Conservation (phyloP, 768 basidiomycete species). For the Gelatoporia subvermispora region DNA sequence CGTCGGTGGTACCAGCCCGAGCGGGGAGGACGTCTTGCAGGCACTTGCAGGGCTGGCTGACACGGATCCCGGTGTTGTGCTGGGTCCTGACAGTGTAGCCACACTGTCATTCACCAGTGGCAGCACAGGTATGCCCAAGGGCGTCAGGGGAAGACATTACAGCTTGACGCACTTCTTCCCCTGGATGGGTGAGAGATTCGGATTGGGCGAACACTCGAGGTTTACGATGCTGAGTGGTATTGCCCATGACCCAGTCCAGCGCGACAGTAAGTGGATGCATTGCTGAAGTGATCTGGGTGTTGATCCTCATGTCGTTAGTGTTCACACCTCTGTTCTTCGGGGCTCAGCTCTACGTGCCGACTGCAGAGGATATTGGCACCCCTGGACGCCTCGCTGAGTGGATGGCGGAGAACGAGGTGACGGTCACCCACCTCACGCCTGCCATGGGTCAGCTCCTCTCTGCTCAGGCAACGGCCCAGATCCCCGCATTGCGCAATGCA, state of each 20-base stretch:
- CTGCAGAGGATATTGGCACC: conserved; percentile 93
- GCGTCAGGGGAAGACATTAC: conserved; percentile 93
- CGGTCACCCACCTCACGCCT: conserved; percentile 96
- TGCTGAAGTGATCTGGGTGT: not conserved
- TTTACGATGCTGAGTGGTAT: conserved; percentile 99
- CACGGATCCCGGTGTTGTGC: conserved; percentile 71
- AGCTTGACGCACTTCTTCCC: conserved; percentile 99
- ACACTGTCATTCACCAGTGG: conserved; percentile 97
- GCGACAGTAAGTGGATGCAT: conserved; percentile 76
- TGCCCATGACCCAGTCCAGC: conserved; percentile 97
- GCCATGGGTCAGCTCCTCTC: conserved; percentile 99
- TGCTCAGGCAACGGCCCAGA: conserved; percentile 75
- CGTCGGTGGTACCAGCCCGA: conserved; percentile 50
- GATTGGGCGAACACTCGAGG: conserved; percentile 64
- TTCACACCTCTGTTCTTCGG: conserved; percentile 98
- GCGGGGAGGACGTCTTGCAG: conserved; percentile 55
- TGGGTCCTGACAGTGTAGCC: conserved; percentile 94
- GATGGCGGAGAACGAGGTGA: conserved; percentile 91
- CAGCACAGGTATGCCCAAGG: conserved; percentile 96
- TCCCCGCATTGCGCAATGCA: conserved; percentile 81
- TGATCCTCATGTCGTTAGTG: conserved; percentile 45
- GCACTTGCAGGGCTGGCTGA: conserved; percentile 48
- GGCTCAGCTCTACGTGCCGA: conserved; percentile 92
- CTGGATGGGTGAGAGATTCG: conserved; percentile 94
- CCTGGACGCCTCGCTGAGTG: conserved; percentile 96